These are phyloP conservation scores for Gentiana macrophylla DNA, from an alignment of 257 asterid genomes.

Conservation along the genomic window DNA sequence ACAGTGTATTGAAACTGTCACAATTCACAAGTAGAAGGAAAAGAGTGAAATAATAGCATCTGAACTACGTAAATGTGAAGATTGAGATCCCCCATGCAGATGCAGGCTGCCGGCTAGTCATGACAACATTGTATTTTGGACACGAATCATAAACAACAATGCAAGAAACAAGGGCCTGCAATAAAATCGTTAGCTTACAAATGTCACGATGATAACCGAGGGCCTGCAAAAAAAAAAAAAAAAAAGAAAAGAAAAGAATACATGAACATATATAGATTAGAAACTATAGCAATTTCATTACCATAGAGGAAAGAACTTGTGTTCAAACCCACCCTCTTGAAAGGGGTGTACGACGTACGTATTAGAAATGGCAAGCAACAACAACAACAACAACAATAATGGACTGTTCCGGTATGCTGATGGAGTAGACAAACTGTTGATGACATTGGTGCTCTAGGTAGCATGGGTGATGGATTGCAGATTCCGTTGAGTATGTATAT, in stretches of 20 bases:
- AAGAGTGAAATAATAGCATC: constrained; percentile 6
- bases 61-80: constrained; percentile 3
- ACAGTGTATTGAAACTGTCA: neutral
- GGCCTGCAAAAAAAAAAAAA: neutral
- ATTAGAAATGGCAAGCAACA: constrained; percentile 15
- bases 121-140: constrained; percentile 1
- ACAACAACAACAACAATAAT: constrained; percentile 2
- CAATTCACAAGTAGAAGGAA: neutral
- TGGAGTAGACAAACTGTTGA: constrained; percentile 45
- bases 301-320: neutral
- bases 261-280: constrained; percentile 16
- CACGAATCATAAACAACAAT: constrained; percentile 5
- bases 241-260: neutral
- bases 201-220: neutral
- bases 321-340: constrained; percentile 11
- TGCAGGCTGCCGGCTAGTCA: constrained; percentile 38
- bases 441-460: constrained; percentile 69
- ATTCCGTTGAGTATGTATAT: constrained; percentile 74
- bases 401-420: constrained; percentile 81
- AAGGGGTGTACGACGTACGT: constrained; percentile 5
- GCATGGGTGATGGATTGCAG: constrained; percentile 91
- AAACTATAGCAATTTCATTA: too few species aligned
- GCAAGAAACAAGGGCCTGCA: constrained; percentile 37
- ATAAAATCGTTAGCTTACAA: neutral
- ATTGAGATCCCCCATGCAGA: neutral